Conservation (phyloP, 2,329 filamentous ascomycete genomes). For the Trichoderma polysporum region DNA sequence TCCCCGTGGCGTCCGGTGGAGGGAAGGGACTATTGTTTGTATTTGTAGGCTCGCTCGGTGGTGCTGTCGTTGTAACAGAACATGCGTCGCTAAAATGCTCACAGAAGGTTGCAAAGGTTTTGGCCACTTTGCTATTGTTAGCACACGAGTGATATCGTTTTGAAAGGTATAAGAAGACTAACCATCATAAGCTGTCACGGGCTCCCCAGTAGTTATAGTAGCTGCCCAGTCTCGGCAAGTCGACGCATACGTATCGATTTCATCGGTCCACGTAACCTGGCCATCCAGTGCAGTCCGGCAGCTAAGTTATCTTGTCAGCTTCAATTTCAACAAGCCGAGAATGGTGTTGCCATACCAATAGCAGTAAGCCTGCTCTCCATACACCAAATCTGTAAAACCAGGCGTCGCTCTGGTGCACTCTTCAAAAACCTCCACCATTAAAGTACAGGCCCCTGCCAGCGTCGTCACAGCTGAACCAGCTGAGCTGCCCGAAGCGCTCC, state of each 20-base stretch:
- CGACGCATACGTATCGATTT: constrained; percentile 32
- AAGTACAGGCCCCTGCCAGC: constrained; percentile 28
- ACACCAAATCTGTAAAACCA: constrained; percentile 30
- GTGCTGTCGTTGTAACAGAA: constrained; percentile 21
- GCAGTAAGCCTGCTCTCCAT: constrained; percentile 33
- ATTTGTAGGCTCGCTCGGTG: not conserved
- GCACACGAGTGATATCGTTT: not conserved
- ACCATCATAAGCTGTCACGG: constrained; percentile 30
- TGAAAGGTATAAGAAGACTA: not conserved
- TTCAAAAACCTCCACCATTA: constrained; percentile 31
- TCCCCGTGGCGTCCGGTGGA: not conserved
- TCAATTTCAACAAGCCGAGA: not conserved
- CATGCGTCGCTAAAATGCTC: constrained; percentile 33
- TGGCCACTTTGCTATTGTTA: constrained; percentile 28
- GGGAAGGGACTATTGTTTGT: not conserved
- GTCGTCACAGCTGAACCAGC: not conserved
- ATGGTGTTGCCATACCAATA: constrained; percentile 31
- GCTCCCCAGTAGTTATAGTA: constrained; percentile 25
- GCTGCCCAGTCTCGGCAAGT: constrained; percentile 34
- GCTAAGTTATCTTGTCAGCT: constrained; percentile 22
- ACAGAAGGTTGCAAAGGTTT: constrained; percentile 33
- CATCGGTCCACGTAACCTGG: constrained; percentile 32
- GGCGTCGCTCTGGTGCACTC: constrained; percentile 29
- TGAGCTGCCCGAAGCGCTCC: not conserved
- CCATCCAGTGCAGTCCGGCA: constrained; percentile 21